Percentiles rank a stretch among this genome's conserved stretches.
Conservation (phyloP, 805 yeast genomes). For the Teunomyces aglyptinius region DNA sequence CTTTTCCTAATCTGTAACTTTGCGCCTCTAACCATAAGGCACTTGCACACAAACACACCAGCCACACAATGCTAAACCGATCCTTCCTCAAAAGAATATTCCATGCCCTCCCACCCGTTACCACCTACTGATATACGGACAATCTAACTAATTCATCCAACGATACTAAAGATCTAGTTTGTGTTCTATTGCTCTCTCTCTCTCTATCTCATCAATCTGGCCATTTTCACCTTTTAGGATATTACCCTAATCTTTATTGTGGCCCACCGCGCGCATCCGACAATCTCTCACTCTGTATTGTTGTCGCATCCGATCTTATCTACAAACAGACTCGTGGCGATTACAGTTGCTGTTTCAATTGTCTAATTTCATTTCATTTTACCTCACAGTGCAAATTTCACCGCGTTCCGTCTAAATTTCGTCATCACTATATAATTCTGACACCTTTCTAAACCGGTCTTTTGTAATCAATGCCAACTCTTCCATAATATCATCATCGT, state of each 20-base stretch:
- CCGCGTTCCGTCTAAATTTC: slow-evolving; percentile 1
- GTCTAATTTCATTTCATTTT: neutral
- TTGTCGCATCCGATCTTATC: neutral
- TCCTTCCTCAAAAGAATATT: neutral
- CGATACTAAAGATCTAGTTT: too few relatives aligned
- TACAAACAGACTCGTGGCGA: neutral
- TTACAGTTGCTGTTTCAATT: neutral
- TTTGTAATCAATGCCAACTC: slow-evolving; percentile 7
- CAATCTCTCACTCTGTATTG: neutral
- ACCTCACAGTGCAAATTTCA: neutral
- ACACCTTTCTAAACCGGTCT: slow-evolving; percentile 7
- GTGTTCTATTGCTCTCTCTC: too few relatives aligned
- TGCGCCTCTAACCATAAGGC: neutral
- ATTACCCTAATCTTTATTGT: too few relatives aligned
- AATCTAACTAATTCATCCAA: neutral
- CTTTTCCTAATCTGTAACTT: slow-evolving; percentile 1
- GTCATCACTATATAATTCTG: slow-evolving; percentile 8
- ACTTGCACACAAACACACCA: neutral
- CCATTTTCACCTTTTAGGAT: too few relatives aligned
- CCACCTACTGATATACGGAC: neutral
- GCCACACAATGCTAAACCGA: neutral
- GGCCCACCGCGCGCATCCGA: neutral
- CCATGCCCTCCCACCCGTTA: neutral
- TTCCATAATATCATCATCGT: slow-evolving; percentile 9
- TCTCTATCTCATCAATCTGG: too few relatives aligned